Conservation (phyloP, 116 monocot genomes). For the Dioscorea cayenensis region DNA sequence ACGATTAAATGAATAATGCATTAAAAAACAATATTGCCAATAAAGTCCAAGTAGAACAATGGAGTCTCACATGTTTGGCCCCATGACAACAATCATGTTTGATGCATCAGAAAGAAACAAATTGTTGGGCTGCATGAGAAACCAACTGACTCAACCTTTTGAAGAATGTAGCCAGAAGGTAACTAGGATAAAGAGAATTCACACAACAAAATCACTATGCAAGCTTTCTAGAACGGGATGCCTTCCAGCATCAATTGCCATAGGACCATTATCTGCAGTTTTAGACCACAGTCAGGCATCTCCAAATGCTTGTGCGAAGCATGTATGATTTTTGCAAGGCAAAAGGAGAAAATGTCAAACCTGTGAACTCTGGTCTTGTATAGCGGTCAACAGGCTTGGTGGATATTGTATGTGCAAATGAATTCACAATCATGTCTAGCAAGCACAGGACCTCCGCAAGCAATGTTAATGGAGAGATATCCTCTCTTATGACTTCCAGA, state of each 20-base stretch:
- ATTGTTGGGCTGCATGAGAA: conserved; percentile 84
- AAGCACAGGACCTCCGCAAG: conserved; percentile 92
- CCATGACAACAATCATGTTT: conserved; percentile 89
- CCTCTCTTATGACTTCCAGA: conserved; percentile 70
- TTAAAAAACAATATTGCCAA: background rate
- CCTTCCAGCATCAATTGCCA: conserved; percentile 96
- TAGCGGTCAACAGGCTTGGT: conserved; percentile 85
- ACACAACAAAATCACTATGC: conserved; percentile 84
- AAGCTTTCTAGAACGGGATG: conserved; percentile 90
- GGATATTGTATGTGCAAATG: conserved; percentile 93
- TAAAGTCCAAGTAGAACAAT: background rate
- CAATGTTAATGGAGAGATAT: conserved; percentile 71
- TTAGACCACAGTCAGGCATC: conserved; percentile 9
- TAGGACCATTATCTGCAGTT: conserved; percentile 64
- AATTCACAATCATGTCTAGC: conserved; percentile 98
- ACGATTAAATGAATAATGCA: background rate
- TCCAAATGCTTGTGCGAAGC: background rate
- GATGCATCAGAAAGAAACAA: conserved; percentile 98
- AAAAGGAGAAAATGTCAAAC: conserved; percentile 15
- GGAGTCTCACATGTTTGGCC: conserved; percentile 87
- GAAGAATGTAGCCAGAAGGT: background rate
- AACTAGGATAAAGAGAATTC: conserved; percentile 5
- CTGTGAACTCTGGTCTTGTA: conserved; percentile 90
- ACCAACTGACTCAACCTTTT: conserved; percentile 9
- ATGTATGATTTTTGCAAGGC: background rate